phyloP scores from a whole-genome alignment of 2,329 filamentous ascomycete genomes.

The Pseudopyricularia cyperi region DNA sequence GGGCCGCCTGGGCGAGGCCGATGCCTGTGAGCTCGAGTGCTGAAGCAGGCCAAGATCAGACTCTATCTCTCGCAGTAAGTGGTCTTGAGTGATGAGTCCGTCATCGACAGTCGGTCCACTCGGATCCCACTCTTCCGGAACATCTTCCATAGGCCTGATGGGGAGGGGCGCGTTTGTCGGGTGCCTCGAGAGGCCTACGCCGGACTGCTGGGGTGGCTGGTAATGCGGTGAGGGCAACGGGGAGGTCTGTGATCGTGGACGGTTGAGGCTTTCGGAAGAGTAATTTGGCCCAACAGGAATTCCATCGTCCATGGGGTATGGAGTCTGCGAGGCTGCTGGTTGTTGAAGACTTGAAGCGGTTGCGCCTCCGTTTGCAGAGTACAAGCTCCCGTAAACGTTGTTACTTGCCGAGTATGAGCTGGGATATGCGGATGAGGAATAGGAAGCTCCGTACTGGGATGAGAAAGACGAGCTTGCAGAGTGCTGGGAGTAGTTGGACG shows the following conservation, averaged over 20 bases:
- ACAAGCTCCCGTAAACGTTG: conserved; percentile 3
- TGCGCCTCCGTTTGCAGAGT: conserved; percentile 3
- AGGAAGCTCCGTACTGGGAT: conserved; percentile 3
- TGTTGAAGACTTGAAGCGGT: conserved; percentile 19
- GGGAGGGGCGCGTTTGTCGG: conserved; percentile 48
- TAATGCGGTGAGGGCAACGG: conserved; percentile 29
- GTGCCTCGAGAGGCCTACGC: conserved; percentile 37
- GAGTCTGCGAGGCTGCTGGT: conserved; percentile 24
- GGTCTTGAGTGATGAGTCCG: conserved; percentile 33
- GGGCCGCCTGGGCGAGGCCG: conserved; percentile 19
- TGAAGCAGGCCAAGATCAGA: conserved; percentile 30
- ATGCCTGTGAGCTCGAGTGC: conserved; percentile 7
- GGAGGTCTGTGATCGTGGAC: conserved; percentile 34
- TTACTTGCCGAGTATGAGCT: conserved; percentile 11
- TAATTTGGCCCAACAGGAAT: conserved; percentile 41
- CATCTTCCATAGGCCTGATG: conserved; percentile 33
- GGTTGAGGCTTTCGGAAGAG: conserved; percentile 27
- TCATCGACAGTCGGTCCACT: conserved; percentile 19
- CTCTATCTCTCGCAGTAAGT: conserved; percentile 45
- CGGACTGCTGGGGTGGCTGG: conserved; percentile 21
- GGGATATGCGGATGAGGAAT: conserved; percentile 14
- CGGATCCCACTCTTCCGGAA: conserved; percentile 29
- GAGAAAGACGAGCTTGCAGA: background rate
- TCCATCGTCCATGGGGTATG: conserved; percentile 38
- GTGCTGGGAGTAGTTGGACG: background rate